Evolutionary conservation across 495 filamentous ascomycete species (phyloP), one percentile per base, ranked within the genome.

Genomic region (Elasticomyces elasticus): DNA sequence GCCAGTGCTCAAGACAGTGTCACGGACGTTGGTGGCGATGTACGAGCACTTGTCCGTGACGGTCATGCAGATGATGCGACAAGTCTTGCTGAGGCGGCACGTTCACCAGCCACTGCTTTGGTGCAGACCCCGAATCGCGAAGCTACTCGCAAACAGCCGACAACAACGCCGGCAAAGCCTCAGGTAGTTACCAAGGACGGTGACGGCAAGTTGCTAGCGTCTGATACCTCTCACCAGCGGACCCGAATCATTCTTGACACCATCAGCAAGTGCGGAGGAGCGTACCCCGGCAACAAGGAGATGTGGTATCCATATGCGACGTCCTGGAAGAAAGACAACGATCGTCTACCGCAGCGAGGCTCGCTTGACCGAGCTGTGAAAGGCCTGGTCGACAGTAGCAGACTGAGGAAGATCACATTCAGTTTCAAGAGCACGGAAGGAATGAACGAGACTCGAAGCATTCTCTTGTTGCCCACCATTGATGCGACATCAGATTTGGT

Each of bases 261-360:
- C 31, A 45, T 67, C 13, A 23, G 47, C 12, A 31, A 55, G n/a
- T 43, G 51, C 19, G 60, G 55, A 28, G 64, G 64, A 20, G 56
- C 59, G 10, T 61, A 43, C 43, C 56, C 63, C 3, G 80, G 82
- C 23, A 79, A 82, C n/a, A 74, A 75, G 49, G 81, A 86, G 43
- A 70, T 96, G 3, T 85, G 80, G 67, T 78, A 80, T 60, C 81
- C 86, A n/a, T 80, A 89, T 56, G 67, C 74, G 11, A 74, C 72
- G 1, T 67, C 74, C 33, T 89, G 83, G 80, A 67, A 73, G 24
- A 80, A 81, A 28, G 54, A 68, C 57, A 22, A 62, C 65, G 55
- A 69, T 67, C 44, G 71, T 67, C 56, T 69, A 58, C 78, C 79
- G 0, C 80, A 76, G 67, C 72, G 67, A 49, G 68, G 64, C 55